These are phyloP conservation scores for Elsinoe australis DNA, from an alignment of 2,329 filamentous ascomycete genomes.

Conservation along the genomic window DNA sequence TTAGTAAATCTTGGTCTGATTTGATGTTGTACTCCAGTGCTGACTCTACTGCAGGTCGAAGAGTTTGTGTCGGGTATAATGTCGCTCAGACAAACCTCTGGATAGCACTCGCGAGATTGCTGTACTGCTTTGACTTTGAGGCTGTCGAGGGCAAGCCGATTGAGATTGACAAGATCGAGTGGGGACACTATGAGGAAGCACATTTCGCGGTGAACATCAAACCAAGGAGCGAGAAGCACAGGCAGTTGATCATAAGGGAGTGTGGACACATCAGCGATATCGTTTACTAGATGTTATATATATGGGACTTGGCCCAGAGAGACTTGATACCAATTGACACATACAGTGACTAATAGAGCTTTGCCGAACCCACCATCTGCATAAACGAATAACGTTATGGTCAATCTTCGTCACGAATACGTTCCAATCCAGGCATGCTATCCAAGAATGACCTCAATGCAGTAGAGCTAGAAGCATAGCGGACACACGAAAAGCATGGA, in stretches of 20 bases:
- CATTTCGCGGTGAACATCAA: constrained; percentile 10
- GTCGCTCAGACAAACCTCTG: constrained; percentile 15
- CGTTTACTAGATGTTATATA: constrained; percentile 2
- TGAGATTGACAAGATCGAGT: constrained; percentile 15
- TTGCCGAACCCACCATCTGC: too few species aligned
- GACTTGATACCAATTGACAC: too few species aligned
- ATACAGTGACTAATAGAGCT: too few species aligned
- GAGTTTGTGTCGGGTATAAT: constrained; percentile 15
- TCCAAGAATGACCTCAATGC: too few species aligned
- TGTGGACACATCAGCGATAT: constrained; percentile 6
- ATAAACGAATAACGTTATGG: too few species aligned
- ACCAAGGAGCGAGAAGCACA: constrained; percentile 14
- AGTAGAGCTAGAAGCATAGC: too few species aligned
- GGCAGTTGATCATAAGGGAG: constrained; percentile 10
- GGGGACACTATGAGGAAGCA: constrained; percentile 3
- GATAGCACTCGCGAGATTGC: constrained; percentile 12
- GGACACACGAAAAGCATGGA: too few species aligned
- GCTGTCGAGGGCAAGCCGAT: constrained; percentile 5
- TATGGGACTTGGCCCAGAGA: background rate
- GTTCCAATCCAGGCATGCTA: too few species aligned
- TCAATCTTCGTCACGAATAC: too few species aligned
- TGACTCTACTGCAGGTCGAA: constrained; percentile 1
- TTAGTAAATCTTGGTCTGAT: background rate
- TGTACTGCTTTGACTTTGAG: constrained; percentile 16
- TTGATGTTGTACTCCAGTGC: background rate